Base-by-base conservation (phyloP, 2,329 filamentous ascomycete species). In the Penicillium sp. region DNA sequence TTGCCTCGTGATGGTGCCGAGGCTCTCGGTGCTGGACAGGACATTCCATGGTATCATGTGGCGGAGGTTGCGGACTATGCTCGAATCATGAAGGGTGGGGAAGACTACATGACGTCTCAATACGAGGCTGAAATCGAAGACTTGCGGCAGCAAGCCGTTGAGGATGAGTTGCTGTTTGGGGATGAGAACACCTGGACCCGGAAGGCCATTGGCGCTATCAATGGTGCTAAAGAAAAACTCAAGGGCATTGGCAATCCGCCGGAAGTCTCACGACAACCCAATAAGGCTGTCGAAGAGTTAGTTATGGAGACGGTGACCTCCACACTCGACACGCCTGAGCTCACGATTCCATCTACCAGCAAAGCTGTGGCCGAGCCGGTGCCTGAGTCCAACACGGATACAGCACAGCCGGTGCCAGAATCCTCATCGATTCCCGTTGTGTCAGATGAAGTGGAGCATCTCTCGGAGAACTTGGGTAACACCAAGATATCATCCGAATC, bases 11-110 rank as follows among this genome's bases (percentile, higher is more conserved):
- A 96, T 65, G 84, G 85, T 4, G 81, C 82, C 2, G 86, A 93
- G 55, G 77, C 81, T 6, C 74, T 89, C 23, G 78, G 78, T 24
- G 77, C 80, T 16, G 80, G 80, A 7, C 83, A 91, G 41, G 86
- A 90, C 60, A 81, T 97, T 28, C 93, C 93, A 0, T 98, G 93
- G 93, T 89, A 94, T 66, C 89, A 93, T 69, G 89, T 88, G 5
- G 89, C 89, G 8, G 94, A 95, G 60, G 89, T 95, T 28, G 79
- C 94, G 64, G 93, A 98, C 65, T 98, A 96, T 68, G 89, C 90
- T 13, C 82, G 90, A 31, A 85, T 97, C 45, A 95, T 98, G 87
- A 95, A 91, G 65, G 93, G 90, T 6, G 91, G 88, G 4, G 82
- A 86, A 59, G 83, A 86, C 27, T 98, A 98, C 64, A 91, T 98